Base-by-base conservation (phyloP, 2,329 filamentous ascomycete species). In the Emmonsia crescens region DNA sequence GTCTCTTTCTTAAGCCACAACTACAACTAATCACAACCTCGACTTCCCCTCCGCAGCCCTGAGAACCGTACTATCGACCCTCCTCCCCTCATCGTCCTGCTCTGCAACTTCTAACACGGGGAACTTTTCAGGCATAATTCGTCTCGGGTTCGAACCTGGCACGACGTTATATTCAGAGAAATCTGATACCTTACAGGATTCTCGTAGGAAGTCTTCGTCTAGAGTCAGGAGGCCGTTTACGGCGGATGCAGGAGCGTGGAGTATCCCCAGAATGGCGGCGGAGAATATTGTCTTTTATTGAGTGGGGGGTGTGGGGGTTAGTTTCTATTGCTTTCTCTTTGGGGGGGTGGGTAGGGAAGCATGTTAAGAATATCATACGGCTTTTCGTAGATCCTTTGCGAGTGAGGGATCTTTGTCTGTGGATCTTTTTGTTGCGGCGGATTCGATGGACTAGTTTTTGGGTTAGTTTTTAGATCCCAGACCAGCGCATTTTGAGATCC, bases 171-270 rank as follows among this genome's bases (percentile, higher is more conserved):
- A 95, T 68, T 84, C 82, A 0, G 80, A 80, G 68, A 95, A 94
- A 71, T 95, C 89, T 0, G 75, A 79, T 3, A 91, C 78, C 0
- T 86, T 85, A 24, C 76, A 79, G 63, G 86, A 79, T 6, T 82
- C 78, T 21, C 88, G 79, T 36, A 95, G 77, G 66, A 91, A 94
- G 70, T 95, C 90, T 71, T 95, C 90, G 68, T 95, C 91, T 0
- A 91, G 81, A 62, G 87, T 80, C 5, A 93, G 76, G 51, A 83
- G 75, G 0, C 90, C 91, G 70, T 90, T 95, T 27, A 94, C 86
- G 4, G 74, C 73, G 0, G 76, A 65, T 0, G 83, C 75, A 0
- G 86, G 83, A 0, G 87, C 81, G 10, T 75, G 72, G 1, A 94
- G 77, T 73, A 95, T 88, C 1, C 82, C 87, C 1, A 93, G 73